These are phyloP conservation scores for Syzygium oleosum DNA, from an alignment of 345 rosid species.

Conservation along the genomic window DNA sequence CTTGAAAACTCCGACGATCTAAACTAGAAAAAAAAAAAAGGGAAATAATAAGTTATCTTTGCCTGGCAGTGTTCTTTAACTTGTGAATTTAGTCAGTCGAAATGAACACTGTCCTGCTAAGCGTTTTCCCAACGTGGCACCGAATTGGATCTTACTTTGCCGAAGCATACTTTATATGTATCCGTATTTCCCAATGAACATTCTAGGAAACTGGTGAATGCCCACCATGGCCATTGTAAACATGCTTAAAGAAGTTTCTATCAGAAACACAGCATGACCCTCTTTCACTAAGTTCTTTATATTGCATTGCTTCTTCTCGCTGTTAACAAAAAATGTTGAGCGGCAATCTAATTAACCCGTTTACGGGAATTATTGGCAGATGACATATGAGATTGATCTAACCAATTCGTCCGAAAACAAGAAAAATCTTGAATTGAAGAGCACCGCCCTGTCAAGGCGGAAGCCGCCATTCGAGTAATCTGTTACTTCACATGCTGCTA, in stretches of 20 bases:
- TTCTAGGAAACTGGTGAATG: not conserved
- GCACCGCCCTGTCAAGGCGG: not conserved
- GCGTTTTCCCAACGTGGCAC: not conserved
- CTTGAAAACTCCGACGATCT: slow-evolving; percentile 58
- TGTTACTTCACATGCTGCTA: not conserved
- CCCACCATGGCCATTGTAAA: not conserved
- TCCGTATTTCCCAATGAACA: not conserved
- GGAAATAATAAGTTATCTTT: not conserved
- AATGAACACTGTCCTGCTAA: not conserved
- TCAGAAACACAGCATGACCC: not conserved
- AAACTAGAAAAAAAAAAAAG: not conserved
- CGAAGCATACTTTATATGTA: not conserved
- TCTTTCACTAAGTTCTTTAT: not conserved
- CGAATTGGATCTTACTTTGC: not conserved
- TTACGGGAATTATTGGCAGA: not conserved
- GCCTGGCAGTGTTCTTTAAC: not conserved
- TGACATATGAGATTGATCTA: not conserved
- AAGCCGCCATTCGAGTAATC: not conserved
- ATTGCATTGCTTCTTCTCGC: not conserved
- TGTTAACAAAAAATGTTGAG: not conserved
- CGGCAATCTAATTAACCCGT: not conserved
- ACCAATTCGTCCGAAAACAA: not conserved
- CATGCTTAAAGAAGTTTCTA: not conserved
- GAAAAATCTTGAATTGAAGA: not conserved
- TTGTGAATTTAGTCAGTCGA: not conserved